These are phyloP conservation scores for Chalaropsis ovoidea DNA, from an alignment of 2,329 filamentous ascomycete species.

Conservation along the genomic window DNA sequence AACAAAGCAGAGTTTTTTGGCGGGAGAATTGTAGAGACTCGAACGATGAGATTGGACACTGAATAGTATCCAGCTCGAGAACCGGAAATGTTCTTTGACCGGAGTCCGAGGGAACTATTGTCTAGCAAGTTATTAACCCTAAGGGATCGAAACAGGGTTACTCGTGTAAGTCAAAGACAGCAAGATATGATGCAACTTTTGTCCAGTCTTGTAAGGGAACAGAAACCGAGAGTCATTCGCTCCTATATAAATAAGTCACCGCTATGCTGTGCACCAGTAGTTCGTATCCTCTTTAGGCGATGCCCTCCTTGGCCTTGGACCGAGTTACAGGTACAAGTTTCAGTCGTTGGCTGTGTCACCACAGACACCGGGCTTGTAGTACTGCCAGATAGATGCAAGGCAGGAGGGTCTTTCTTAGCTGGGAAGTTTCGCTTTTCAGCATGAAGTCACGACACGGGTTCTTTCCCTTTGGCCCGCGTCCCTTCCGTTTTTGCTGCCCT, in stretches of 20 bases:
- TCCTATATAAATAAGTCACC: background rate
- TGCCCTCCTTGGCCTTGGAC: background rate
- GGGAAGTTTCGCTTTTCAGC: background rate
- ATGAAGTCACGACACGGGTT: background rate
- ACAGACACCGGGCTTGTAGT: background rate
- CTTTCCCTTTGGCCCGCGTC: background rate
- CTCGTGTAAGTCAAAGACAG: background rate
- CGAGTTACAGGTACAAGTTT: constrained; percentile 11
- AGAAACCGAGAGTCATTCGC: background rate
- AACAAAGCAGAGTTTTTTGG: background rate
- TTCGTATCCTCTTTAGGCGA: background rate
- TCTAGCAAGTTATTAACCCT: background rate
- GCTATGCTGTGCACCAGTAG: background rate
- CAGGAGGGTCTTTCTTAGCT: background rate
- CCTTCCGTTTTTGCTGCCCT: background rate
- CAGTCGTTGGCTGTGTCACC: constrained; percentile 3
- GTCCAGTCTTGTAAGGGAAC: too few relatives aligned
- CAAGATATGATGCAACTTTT: background rate
- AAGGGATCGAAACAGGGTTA: background rate
- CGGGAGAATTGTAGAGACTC: background rate
- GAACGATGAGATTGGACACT: background rate
- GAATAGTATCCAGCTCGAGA: background rate
- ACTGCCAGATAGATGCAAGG: background rate
- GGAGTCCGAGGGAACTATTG: too few relatives aligned
- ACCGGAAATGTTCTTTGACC: background rate